Conservation (phyloP, 2,329 filamentous ascomycete genomes). For the Didymosphaeria variabile region DNA sequence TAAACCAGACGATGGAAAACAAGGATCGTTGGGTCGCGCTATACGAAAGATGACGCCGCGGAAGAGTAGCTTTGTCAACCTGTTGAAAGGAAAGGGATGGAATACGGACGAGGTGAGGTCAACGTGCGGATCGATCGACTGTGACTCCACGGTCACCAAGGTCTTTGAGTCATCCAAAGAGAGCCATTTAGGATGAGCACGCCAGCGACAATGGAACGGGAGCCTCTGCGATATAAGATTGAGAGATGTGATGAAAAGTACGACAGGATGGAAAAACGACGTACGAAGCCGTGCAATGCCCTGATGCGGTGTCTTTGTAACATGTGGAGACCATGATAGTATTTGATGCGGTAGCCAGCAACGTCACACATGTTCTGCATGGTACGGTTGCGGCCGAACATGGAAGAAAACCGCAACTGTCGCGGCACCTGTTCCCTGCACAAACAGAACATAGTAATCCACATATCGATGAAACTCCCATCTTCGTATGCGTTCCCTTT, state of each 20-base stretch:
- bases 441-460: neutral
- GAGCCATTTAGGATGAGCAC: neutral
- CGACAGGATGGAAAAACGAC: conserved; percentile 3
- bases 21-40: conserved; percentile 41
- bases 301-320: conserved; percentile 15
- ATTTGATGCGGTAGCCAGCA: neutral
- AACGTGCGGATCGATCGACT: conserved; percentile 6
- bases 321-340: conserved; percentile 6
- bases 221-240: neutral
- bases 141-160: neutral
- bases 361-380: neutral
- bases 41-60: conserved; percentile 46
- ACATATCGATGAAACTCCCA: neutral
- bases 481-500: too few species aligned
- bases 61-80: conserved; percentile 45
- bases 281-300: neutral
- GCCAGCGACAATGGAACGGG: neutral
- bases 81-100: conserved; percentile 46
- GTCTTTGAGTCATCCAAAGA: neutral
- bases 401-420: neutral
- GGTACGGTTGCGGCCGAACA: neutral
- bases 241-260: conserved; percentile 11
- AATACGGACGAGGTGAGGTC: conserved; percentile 29
- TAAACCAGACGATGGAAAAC: conserved; percentile 32
- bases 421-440: neutral